These are phyloP conservation scores for Bryum argenteum DNA, from an alignment of 225 moss, liverwort and hornwort species.

Conservation along the genomic window DNA sequence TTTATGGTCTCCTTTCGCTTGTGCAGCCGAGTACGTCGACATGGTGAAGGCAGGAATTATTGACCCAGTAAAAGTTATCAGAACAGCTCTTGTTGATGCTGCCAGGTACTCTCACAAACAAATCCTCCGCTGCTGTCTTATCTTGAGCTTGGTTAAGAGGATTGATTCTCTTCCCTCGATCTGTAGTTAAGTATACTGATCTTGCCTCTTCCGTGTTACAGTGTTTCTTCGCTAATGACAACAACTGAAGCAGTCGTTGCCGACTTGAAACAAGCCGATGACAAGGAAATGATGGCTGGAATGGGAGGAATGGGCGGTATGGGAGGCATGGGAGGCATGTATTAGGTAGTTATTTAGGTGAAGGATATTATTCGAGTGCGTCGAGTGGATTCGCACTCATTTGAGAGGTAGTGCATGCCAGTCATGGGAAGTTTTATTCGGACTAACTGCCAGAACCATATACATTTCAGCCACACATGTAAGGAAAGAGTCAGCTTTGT, in stretches of 20 bases:
- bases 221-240: slow-evolving; percentile 60
- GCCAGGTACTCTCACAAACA: slow-evolving; percentile 34
- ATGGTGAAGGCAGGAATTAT: slow-evolving; percentile 62
- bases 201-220: slow-evolving; percentile 7
- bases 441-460: neutral
- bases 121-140: neutral
- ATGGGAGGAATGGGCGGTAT: slow-evolving; percentile 50
- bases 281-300: slow-evolving; percentile 51
- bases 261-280: slow-evolving; percentile 42
- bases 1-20: slow-evolving; percentile 3
- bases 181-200: neutral
- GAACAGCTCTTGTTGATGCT: slow-evolving; percentile 56
- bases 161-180: neutral
- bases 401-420: slow-evolving; percentile 24
- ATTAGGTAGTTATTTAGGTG: slow-evolving; percentile 30
- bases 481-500: slow-evolving; percentile 41
- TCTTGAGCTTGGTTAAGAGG: neutral
- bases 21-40: slow-evolving; percentile 59
- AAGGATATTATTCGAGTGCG: slow-evolving; percentile 26
- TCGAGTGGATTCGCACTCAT: slow-evolving; percentile 25
- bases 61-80: slow-evolving; percentile 59
- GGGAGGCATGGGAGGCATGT: slow-evolving; percentile 67
- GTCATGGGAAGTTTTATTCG: slow-evolving; percentile 15
- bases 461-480: slow-evolving; percentile 38
- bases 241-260: slow-evolving; percentile 59